Conservation (phyloP, 768 basidiomycete species). For the Arthromyces matolae region DNA sequence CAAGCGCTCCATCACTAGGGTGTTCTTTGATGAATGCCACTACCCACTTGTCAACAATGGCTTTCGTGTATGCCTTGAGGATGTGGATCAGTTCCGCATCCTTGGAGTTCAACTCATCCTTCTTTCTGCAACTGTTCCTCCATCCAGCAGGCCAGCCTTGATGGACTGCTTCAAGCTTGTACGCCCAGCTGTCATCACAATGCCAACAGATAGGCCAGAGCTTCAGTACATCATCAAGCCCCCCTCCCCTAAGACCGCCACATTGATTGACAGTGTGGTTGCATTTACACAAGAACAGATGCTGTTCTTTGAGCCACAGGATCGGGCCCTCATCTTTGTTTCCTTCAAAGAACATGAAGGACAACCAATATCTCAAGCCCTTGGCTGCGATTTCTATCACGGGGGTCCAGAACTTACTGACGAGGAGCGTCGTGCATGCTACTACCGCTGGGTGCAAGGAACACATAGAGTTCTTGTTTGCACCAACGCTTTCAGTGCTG, state of each 20-base stretch:
- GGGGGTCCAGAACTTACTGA: background rate
- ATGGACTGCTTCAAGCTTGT: background rate
- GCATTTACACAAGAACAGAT: background rate
- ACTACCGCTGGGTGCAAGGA: background rate
- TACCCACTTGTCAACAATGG: background rate
- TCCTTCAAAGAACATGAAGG: background rate
- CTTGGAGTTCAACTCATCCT: background rate
- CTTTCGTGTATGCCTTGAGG: background rate
- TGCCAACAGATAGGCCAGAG: background rate
- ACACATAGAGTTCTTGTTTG: background rate
- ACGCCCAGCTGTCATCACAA: background rate
- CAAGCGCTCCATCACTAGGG: background rate
- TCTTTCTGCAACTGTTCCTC: background rate
- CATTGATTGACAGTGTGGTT: fast-evolving
- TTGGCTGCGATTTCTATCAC: background rate
- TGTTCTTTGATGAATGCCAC: background rate
- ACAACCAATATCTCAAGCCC: background rate
- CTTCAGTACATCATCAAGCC: background rate
- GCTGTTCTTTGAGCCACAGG: background rate
- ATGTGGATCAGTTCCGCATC: background rate
- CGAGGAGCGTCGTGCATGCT: background rate
- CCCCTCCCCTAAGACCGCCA: background rate
- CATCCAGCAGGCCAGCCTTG: background rate
- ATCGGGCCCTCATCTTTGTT: background rate
- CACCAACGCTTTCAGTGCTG: conserved; percentile 1